Evolutionary conservation across 106 monocot species (phyloP).

Genomic region (Phalaenopsis aphrodite): DNA sequence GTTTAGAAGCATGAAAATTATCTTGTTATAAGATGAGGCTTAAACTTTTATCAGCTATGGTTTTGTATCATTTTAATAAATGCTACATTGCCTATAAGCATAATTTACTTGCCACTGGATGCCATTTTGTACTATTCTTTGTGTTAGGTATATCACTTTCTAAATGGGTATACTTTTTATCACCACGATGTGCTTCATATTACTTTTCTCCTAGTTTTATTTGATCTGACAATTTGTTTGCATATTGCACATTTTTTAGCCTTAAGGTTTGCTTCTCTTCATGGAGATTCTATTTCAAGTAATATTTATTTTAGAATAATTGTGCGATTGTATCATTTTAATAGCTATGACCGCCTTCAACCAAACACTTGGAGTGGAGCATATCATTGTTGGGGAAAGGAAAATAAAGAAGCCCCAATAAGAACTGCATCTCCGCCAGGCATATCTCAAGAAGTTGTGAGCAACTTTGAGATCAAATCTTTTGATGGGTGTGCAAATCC

Average conservation of each 20-base stretch:
- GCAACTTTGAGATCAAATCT: conserved; percentile 97
- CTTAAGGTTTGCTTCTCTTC: background rate
- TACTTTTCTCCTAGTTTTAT: background rate
- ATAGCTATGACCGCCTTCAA: conserved; percentile 88
- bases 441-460: conserved; percentile 44
- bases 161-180: background rate
- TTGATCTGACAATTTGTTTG: background rate
- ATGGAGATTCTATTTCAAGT: background rate
- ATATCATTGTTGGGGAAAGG: conserved; percentile 91
- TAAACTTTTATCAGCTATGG: too few species aligned
- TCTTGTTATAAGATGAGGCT: too few species aligned
- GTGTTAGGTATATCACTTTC: background rate
- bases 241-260: background rate
- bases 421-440: conserved; percentile 90
- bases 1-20: too few species aligned
- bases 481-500: conserved; percentile 96
- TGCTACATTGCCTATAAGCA: too few species aligned
- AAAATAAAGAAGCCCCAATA: conserved; percentile 94
- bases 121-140: background rate
- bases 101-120: background rate
- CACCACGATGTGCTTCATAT: background rate
- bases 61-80: too few species aligned
- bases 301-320: background rate
- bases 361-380: conserved; percentile 99
- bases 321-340: conserved; percentile 4